Evolutionary conservation across 2,329 filamentous ascomycete genomes (phyloP), one percentile per base, ranked within the genome.

Genomic region (Camillea tinctor): DNA sequence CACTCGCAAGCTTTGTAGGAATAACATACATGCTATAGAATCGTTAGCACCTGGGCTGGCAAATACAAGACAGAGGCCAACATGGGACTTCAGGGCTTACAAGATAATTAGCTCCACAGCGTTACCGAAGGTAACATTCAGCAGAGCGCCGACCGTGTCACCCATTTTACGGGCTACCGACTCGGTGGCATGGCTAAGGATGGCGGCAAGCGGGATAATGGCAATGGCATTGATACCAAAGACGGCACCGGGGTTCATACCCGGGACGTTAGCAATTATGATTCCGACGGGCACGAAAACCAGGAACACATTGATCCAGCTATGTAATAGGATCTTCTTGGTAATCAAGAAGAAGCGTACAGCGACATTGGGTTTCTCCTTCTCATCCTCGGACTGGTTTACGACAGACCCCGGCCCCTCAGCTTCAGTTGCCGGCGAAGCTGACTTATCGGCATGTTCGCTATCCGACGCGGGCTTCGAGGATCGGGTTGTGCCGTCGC

Each of bases 281-380:
- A 95, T 93, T 68, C 91, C 91, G 56, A 91, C 81, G 7, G 91
- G 91, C 26, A 94, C 91, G 71, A 93, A 93, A 57, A 93, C 76
- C 64, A 94, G 79, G 66, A 94, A 79, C 57, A 92, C 69, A 73
- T 95, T 94, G 78, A 94, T 79, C 84, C 88, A 92, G 79, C 88
- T 92, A 72, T 91, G 86, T 50, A 87, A 82, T 63, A 93, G 69
- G 69, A 87, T 86, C 72, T 78, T 82, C 81, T 80, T 82, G 65
- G 81, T 76, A 72, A 88, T 85, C 70, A 79, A 76, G 64, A 78
- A 76, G 56, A 77, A 75, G 63, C 75, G 72, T 60, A 66, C 68
- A 58, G 67, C 61, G 55, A 75, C 54, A 59, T 72, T 74, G 26
- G 67, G 68, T 59, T 71, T 69, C 54, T 72, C 71, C 57, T 71